A percentile compares a stretch with the other conserved stretches of the same genome.
Evolutionary conservation across 2,329 filamentous ascomycete genomes (phyloP).

Genomic region (Lasiodiplodia sp.): DNA sequence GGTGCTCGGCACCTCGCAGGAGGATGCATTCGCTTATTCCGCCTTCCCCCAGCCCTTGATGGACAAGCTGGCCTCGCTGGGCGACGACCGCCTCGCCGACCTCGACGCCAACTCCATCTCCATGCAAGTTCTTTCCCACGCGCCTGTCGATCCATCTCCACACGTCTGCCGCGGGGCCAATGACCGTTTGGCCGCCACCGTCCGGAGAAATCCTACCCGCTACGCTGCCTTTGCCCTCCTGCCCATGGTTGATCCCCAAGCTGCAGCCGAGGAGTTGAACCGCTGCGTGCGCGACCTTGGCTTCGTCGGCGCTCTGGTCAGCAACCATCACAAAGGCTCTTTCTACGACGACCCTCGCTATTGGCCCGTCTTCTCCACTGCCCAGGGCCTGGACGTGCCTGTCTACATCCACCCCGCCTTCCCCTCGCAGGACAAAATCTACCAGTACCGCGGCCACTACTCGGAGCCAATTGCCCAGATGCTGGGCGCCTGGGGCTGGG

Average conservation of each 20-base stretch:
- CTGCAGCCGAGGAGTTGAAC: slow-evolving; percentile 41
- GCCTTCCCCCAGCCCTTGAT: slow-evolving; percentile 18
- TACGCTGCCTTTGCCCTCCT: slow-evolving; percentile 53
- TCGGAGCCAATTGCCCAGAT: slow-evolving; percentile 41
- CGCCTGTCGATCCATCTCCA: slow-evolving; percentile 28
- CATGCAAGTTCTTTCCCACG: slow-evolving; percentile 27
- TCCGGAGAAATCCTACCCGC: slow-evolving; percentile 39
- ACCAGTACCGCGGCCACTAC: slow-evolving; percentile 39
- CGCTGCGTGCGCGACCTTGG: slow-evolving; percentile 51
- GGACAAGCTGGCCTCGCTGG: slow-evolving; percentile 25
- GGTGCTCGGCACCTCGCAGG: slow-evolving; percentile 17
- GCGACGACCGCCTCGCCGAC: slow-evolving; percentile 28
- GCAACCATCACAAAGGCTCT: slow-evolving; percentile 42
- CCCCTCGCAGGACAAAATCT: slow-evolving; percentile 38
- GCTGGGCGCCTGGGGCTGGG: slow-evolving; percentile 54
- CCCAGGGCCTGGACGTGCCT: slow-evolving; percentile 43
- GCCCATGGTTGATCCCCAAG: slow-evolving; percentile 43
- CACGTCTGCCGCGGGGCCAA: slow-evolving; percentile 21
- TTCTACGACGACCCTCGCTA: slow-evolving; percentile 45
- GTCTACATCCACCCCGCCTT: slow-evolving; percentile 46
- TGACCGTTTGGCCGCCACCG: slow-evolving; percentile 26
- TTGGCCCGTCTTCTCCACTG: slow-evolving; percentile 41
- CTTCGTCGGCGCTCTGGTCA: slow-evolving; percentile 67
- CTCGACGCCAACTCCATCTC: slow-evolving; percentile 29
- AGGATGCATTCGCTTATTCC: slow-evolving; percentile 23